Evolutionary conservation across 2,329 filamentous ascomycete genomes (phyloP).

Genomic region (Arthrinium puccinioides): DNA sequence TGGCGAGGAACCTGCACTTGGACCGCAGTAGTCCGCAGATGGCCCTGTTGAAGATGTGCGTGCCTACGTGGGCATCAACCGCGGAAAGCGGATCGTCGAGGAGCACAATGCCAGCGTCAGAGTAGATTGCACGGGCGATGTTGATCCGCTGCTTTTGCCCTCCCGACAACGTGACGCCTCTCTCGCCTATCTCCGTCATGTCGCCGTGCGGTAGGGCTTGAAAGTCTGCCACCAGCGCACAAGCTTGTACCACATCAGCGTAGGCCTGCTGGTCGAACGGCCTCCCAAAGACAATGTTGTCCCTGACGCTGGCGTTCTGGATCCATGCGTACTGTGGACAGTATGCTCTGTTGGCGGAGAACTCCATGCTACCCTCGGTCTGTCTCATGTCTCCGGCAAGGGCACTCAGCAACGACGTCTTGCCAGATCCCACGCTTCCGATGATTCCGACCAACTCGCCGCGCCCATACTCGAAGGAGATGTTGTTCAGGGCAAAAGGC

Average conservation of each 20-base stretch:
- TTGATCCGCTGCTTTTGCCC: slow-evolving; percentile 94
- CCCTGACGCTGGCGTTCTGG: slow-evolving; percentile 76
- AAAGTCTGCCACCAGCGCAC: slow-evolving; percentile 75
- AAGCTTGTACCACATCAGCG: slow-evolving; percentile 70
- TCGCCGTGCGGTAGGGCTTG: slow-evolving; percentile 90
- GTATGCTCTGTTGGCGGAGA: slow-evolving; percentile 58
- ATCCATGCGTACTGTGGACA: slow-evolving; percentile 98
- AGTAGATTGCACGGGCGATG: slow-evolving; percentile 78
- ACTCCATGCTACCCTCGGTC: neutral
- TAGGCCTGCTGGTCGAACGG: slow-evolving; percentile 72
- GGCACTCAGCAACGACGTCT: slow-evolving; percentile 77
- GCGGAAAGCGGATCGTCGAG: slow-evolving; percentile 64
- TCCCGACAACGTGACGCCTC: slow-evolving; percentile 89
- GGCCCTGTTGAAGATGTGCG: slow-evolving; percentile 83
- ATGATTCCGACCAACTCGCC: slow-evolving; percentile 75
- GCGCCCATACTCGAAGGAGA: slow-evolving; percentile 57
- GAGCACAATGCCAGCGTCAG: slow-evolving; percentile 58
- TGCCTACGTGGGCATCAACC: slow-evolving; percentile 61
- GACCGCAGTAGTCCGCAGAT: slow-evolving; percentile 81
- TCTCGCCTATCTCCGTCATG: slow-evolving; percentile 84
- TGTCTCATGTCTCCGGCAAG: slow-evolving; percentile 87
- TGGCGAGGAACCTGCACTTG: slow-evolving; percentile 85
- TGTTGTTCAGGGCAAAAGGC: slow-evolving; percentile 62
- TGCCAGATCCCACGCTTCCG: slow-evolving; percentile 74
- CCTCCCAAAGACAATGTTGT: slow-evolving; percentile 88